These are phyloP conservation scores for Fusarium concolor DNA, from an alignment of 2,329 filamentous ascomycete genomes.

Conservation along the genomic window DNA sequence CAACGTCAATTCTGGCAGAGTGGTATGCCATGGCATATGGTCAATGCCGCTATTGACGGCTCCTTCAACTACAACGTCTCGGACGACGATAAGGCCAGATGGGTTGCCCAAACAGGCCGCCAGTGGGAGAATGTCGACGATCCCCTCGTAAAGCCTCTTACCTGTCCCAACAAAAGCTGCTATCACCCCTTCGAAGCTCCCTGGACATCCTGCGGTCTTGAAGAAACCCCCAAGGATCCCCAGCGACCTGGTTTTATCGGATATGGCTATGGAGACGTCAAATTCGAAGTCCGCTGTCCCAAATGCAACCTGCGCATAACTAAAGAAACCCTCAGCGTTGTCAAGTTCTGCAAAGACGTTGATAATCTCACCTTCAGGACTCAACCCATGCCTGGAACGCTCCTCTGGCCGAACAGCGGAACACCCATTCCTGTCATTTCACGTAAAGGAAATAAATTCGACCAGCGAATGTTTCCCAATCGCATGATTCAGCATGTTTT, in stretches of 20 bases:
- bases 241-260: slow-evolving; percentile 55
- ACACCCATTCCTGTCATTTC: slow-evolving; percentile 50
- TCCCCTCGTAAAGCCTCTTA: slow-evolving; percentile 55
- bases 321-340: slow-evolving; percentile 66
- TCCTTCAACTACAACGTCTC: slow-evolving; percentile 64
- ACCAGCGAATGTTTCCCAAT: slow-evolving; percentile 66
- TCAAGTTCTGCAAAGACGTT: slow-evolving; percentile 69
- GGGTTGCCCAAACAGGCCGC: slow-evolving; percentile 58
- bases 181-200: slow-evolving; percentile 52
- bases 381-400: slow-evolving; percentile 74
- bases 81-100: slow-evolving; percentile 55
- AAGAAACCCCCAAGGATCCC: slow-evolving; percentile 23
- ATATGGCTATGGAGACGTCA: slow-evolving; percentile 69
- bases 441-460: not conserved
- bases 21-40: slow-evolving; percentile 71
- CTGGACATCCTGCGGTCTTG: slow-evolving; percentile 63
- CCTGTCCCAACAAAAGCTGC: slow-evolving; percentile 56
- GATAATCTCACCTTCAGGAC: slow-evolving; percentile 55
- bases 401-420: slow-evolving; percentile 67
- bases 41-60: slow-evolving; percentile 66
- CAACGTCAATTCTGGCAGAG: slow-evolving; percentile 60
- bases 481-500: slow-evolving; percentile 63
- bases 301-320: slow-evolving; percentile 63
- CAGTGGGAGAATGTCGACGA: slow-evolving; percentile 68
- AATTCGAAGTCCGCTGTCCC: slow-evolving; percentile 63